Conservation (phyloP, 345 rosid species). For the Abelmoschus esculentus region DNA sequence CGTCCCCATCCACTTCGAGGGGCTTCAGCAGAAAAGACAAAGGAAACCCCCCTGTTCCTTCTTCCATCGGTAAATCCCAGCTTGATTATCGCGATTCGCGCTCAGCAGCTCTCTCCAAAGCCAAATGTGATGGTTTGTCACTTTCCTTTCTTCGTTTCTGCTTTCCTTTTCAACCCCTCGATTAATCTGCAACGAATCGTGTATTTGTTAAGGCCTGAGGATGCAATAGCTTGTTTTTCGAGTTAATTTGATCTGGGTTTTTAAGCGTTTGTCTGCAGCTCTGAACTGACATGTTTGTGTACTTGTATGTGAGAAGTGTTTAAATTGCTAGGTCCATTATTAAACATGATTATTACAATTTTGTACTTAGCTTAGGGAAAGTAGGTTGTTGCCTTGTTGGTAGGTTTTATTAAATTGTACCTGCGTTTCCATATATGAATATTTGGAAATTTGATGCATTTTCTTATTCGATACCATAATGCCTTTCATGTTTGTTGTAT, state of each 20-base stretch:
- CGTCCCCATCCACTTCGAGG: constrained; percentile 83
- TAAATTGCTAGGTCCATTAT: background rate
- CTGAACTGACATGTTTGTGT: background rate
- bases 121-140: constrained; percentile 53
- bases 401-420: background rate
- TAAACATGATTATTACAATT: background rate
- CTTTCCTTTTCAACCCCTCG: background rate
- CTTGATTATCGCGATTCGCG: constrained; percentile 55
- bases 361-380: background rate
- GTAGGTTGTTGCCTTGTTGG: background rate
- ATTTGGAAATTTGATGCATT: background rate
- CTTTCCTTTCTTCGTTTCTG: background rate
- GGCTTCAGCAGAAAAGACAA: constrained; percentile 51
- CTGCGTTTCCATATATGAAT: background rate
- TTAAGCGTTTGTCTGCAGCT: background rate
- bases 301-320: background rate
- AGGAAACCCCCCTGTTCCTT: constrained; percentile 52
- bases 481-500: background rate
- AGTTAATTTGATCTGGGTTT: constrained; percentile 1
- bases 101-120: constrained; percentile 38
- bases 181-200: background rate
- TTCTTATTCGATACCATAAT: background rate
- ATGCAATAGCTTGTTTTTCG: background rate
- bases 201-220: background rate
- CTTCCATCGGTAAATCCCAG: constrained; percentile 68